Evolutionary conservation across 495 filamentous ascomycete genomes (phyloP).

Genomic region (Penicillium psychrofluorescens): DNA sequence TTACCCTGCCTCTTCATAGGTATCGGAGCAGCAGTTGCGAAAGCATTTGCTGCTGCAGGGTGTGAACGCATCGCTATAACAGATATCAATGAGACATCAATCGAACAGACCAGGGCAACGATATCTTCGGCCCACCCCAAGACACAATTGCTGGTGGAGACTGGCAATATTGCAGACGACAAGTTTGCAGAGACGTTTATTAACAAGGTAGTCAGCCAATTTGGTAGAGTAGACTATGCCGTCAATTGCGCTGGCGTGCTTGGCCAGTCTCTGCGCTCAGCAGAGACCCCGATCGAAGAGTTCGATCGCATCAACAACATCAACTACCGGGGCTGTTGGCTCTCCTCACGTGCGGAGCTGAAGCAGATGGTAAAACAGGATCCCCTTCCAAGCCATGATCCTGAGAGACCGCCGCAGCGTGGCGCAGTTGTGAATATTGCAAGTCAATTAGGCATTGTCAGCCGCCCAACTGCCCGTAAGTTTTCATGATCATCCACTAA

Average conservation of each 20-base stretch:
- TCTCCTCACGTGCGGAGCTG: constrained; percentile 41
- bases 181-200: constrained; percentile 34
- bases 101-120: constrained; percentile 24
- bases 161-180: constrained; percentile 37
- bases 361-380: constrained; percentile 42
- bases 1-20: constrained; percentile 18
- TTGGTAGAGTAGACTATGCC: constrained; percentile 44
- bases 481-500: neutral
- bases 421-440: constrained; percentile 48
- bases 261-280: constrained; percentile 27
- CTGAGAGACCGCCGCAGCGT: constrained; percentile 20
- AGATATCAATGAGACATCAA: constrained; percentile 33
- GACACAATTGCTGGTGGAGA: constrained; percentile 16
- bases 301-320: constrained; percentile 45
- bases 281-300: constrained; percentile 22
- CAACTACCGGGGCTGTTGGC: constrained; percentile 47
- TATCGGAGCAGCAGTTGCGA: constrained; percentile 47
- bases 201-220: constrained; percentile 16
- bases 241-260: constrained; percentile 45
- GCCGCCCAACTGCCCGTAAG: constrained; percentile 39
- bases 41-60: constrained; percentile 42
- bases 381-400: constrained; percentile 33
- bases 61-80: constrained; percentile 42
- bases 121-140: constrained; percentile 24
- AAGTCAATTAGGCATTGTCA: constrained; percentile 47